Evolutionary conservation across 2,329 filamentous ascomycete genomes (phyloP).

Genomic region (Pseudogymnoascus sp.): DNA sequence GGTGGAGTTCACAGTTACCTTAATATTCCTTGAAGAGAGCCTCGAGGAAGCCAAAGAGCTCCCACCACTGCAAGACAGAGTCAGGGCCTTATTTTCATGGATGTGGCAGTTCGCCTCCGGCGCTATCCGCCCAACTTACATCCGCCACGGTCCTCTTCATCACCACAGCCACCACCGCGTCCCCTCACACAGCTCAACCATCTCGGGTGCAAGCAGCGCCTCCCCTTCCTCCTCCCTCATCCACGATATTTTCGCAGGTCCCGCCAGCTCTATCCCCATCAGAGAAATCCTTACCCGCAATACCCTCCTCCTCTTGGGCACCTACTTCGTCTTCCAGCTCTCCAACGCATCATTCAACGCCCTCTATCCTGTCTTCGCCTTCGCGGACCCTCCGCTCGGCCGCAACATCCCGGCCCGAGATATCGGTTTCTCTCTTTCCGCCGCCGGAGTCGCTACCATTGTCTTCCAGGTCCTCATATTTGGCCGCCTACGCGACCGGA

Average conservation of each 20-base stretch:
- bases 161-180: constrained; percentile 25
- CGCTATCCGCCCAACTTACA: constrained; percentile 50
- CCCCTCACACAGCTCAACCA: constrained; percentile 24
- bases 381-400: constrained; percentile 67
- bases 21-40: constrained; percentile 82
- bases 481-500: constrained; percentile 64
- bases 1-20: constrained; percentile 64
- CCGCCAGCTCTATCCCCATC: constrained; percentile 41
- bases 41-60: constrained; percentile 58
- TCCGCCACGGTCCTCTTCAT: constrained; percentile 30
- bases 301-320: constrained; percentile 71
- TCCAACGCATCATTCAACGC: constrained; percentile 94
- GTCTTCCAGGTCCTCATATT: constrained; percentile 85
- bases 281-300: constrained; percentile 68
- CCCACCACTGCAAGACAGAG: constrained; percentile 50
- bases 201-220: constrained; percentile 37
- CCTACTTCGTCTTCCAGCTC: constrained; percentile 89
- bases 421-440: constrained; percentile 78
- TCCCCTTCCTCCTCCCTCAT: constrained; percentile 25
- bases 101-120: constrained; percentile 61
- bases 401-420: constrained; percentile 67
- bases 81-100: constrained; percentile 57
- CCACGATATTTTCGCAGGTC: constrained; percentile 36
- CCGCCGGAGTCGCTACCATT: constrained; percentile 79
- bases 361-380: constrained; percentile 86